Evolutionary conservation across 2,329 filamentous ascomycete genomes (phyloP).

Genomic region (Colletotrichum melonis): DNA sequence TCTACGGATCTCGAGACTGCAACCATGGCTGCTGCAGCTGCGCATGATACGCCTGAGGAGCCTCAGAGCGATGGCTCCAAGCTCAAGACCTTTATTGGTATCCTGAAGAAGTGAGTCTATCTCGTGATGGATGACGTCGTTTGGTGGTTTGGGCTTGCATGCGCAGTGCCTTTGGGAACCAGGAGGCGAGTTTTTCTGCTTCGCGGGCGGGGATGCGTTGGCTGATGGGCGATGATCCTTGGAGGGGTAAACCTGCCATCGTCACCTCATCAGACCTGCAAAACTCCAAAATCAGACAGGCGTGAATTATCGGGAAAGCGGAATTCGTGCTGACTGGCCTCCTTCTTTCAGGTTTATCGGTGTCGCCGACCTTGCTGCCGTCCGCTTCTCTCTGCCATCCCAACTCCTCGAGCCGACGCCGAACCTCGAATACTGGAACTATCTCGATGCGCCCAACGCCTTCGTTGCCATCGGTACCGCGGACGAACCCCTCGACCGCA

Average conservation of each 20-base stretch:
- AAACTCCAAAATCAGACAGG: not conserved
- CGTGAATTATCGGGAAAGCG: not conserved
- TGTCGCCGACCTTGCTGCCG: constrained; percentile 92
- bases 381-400: constrained; percentile 94
- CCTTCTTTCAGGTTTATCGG: constrained; percentile 81
- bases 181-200: not conserved
- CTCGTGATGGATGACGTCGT: not conserved
- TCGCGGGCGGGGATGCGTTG: not conserved
- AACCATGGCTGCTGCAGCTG: constrained; percentile 52
- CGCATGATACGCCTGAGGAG: constrained; percentile 54
- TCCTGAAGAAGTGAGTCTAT: constrained; percentile 82
- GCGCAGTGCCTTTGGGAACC: not conserved
- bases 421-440: constrained; percentile 99
- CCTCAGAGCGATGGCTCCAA: constrained; percentile 83
- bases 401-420: constrained; percentile 96
- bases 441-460: constrained; percentile 92
- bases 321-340: constrained; percentile 10
- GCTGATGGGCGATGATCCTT: not conserved
- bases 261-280: not conserved
- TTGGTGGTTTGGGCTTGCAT: constrained; percentile 5
- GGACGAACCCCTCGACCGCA: constrained; percentile 90
- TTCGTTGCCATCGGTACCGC: constrained; percentile 88
- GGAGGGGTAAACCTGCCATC: not conserved
- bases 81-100: constrained; percentile 87
- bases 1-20: not conserved